A percentile compares a stretch with the other conserved stretches of the same genome.
Evolutionary conservation across 306 rosid genomes (phyloP).

Genomic region (Adenanthera pavonina): DNA sequence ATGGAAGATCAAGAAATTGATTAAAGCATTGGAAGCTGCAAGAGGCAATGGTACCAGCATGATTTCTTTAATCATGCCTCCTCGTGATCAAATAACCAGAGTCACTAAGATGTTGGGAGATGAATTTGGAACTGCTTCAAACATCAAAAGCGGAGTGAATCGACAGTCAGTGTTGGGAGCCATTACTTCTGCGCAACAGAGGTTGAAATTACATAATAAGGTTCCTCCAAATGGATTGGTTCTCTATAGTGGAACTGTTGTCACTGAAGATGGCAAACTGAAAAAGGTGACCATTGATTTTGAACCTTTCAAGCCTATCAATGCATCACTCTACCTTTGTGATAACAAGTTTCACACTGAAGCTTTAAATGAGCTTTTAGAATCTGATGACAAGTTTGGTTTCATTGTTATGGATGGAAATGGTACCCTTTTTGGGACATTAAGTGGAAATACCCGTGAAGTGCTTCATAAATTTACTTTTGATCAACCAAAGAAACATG

Average conservation of each 20-base stretch:
- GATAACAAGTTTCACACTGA: conserved; percentile 83
- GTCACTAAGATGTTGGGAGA: conserved; percentile 83
- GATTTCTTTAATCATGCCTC: conserved; percentile 85
- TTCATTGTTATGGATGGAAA: conserved; percentile 81
- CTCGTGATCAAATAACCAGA: conserved; percentile 73
- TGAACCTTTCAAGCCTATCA: conserved; percentile 79
- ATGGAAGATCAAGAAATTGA: conserved; percentile 79
- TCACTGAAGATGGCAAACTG: conserved; percentile 79
- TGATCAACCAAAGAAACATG: conserved; percentile 73
- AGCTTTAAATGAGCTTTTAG: conserved; percentile 70
- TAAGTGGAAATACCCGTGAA: conserved; percentile 74
- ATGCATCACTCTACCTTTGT: conserved; percentile 75
- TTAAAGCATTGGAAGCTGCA: conserved; percentile 76
- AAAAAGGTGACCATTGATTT: conserved; percentile 79
- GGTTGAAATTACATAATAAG: conserved; percentile 73
- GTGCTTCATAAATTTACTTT: conserved; percentile 72
- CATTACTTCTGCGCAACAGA: conserved; percentile 79
- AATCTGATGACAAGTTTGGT: conserved; percentile 80
- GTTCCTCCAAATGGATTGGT: conserved; percentile 81
- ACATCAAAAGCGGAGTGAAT: conserved; percentile 76
- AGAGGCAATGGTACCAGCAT: conserved; percentile 86
- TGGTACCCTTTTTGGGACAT: conserved; percentile 75
- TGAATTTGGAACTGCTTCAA: conserved; percentile 84
- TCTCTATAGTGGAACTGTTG: conserved; percentile 69
- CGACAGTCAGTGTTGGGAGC: conserved; percentile 82